Base-by-base conservation (phyloP, 345 rosid genomes). In the Brassica nigra region DNA sequence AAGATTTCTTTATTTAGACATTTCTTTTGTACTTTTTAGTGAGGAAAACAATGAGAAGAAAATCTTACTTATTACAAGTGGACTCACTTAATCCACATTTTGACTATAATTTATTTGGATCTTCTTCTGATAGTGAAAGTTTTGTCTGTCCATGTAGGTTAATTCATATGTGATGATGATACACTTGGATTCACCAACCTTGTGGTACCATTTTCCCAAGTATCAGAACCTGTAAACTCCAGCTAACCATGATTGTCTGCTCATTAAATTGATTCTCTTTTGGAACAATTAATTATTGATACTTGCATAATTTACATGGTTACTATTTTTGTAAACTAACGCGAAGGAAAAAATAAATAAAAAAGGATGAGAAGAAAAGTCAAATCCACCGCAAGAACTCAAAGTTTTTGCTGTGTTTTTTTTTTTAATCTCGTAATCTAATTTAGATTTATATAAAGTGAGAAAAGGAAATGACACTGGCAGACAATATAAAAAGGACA, bases 241-340 rank as follows among this genome's bases (percentile, higher is more conserved):
- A 79, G 82, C 75, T 79, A 47, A 34, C 65, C 23, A 61, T 65
- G 62, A 8, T 73, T 73, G 82, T 79, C 82, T 79, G 42, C 82
- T 49, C 7, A 49, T 49, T 49, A 5, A 49, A 12, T 14, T 47
- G 55, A 47, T 47, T 47, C 15, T 47, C 2, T 47, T 47, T 47
- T 47, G 16, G 57, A 49, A 49, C 1, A 14, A 49, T 42, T 42
- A 9, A 42, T 49, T 49, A 14, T n/a, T 49, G 57, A 49, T 2
- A 49, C 57, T 49, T 49, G 4, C 54, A 47, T 47, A 47, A 14
- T 47, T 47, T 47, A 49, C 18, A 49, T 73, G 30, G 11, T 73
- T 66, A 4, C 16, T 42, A 20, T 39, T 28, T 31, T 52, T 42
- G 15, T 57, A 39, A 52, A 5, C 18, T 54, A 49, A 18, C 36